A percentile compares a stretch with the other conserved stretches of the same genome.
Conservation (phyloP, 1,139 yeast genomes). For the Suhomyces atakaporum region DNA sequence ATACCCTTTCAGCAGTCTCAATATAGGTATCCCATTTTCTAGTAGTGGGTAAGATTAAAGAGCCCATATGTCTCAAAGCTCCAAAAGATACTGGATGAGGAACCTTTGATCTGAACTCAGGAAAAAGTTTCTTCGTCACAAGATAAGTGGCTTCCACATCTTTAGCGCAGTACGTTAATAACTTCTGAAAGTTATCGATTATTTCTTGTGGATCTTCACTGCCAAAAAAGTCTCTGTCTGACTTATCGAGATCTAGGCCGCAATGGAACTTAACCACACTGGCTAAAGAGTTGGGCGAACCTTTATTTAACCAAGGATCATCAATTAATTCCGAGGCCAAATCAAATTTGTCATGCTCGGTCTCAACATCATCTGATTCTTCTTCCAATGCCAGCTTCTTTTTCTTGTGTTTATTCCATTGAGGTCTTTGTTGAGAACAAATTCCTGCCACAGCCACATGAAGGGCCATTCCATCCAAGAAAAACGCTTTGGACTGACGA, state of each 20-base stretch:
- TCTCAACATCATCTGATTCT: constrained; percentile 8
- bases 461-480: constrained; percentile 86
- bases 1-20: constrained; percentile 65
- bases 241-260: constrained; percentile 65
- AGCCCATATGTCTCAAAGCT: constrained; percentile 74
- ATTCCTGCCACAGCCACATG: constrained; percentile 92
- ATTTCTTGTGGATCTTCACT: constrained; percentile 56
- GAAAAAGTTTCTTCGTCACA: constrained; percentile 70
- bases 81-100: constrained; percentile 97
- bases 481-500: constrained; percentile 68
- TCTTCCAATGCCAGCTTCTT: constrained; percentile 22
- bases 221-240: constrained; percentile 64
- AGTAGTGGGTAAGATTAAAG: constrained; percentile 81
- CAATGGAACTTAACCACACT: constrained; percentile 85
- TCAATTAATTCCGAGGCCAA: constrained; percentile 33
- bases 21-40: constrained; percentile 73
- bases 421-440: constrained; percentile 86
- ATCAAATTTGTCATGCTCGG: constrained; percentile 8
- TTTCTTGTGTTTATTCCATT: constrained; percentile 68
- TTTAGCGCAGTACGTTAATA: constrained; percentile 79
- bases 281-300: constrained; percentile 78
- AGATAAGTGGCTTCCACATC: constrained; percentile 79
- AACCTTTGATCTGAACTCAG: constrained; percentile 62
- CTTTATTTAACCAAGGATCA: constrained; percentile 79
- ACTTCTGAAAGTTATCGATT: constrained; percentile 54